phyloP scores from a whole-genome alignment of 148 eudicot species.

The Heliosperma pusillum region DNA sequence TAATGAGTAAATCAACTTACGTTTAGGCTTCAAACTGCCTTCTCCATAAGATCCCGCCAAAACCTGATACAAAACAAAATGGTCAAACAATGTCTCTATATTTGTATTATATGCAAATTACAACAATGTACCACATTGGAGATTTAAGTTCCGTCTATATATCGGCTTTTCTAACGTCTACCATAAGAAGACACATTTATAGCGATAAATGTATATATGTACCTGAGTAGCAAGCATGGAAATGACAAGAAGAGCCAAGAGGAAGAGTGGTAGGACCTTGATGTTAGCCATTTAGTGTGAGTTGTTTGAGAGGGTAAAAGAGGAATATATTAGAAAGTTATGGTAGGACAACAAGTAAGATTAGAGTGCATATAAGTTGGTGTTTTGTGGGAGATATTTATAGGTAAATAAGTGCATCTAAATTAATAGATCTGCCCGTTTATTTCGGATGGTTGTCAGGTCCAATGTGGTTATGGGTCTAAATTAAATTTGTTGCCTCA shows the following conservation, averaged over 20 bases:
- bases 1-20: conserved; percentile 1
- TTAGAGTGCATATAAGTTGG: neutral
- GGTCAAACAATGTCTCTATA: neutral
- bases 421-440: neutral
- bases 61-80: neutral
- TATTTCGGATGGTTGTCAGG: neutral
- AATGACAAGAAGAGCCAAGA: conserved; percentile 24
- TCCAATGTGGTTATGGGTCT: neutral
- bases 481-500: neutral
- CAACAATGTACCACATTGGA: neutral
- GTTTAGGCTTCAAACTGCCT: conserved; percentile 16
- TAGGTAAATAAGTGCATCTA: neutral
- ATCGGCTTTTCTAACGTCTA: too few species aligned
- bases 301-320: neutral
- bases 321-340: neutral
- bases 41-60: conserved; percentile 11
- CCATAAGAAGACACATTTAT: too few species aligned
- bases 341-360: neutral
- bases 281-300: conserved; percentile 17
- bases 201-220: conserved; percentile 1
- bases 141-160: too few species aligned
- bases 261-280: conserved; percentile 23
- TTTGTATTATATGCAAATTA: neutral
- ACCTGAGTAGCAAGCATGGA: conserved; percentile 30
- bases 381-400: conserved; percentile 8